phyloP scores from a whole-genome alignment of 2,329 filamentous ascomycete species.

The Colletotrichum kahawae region DNA sequence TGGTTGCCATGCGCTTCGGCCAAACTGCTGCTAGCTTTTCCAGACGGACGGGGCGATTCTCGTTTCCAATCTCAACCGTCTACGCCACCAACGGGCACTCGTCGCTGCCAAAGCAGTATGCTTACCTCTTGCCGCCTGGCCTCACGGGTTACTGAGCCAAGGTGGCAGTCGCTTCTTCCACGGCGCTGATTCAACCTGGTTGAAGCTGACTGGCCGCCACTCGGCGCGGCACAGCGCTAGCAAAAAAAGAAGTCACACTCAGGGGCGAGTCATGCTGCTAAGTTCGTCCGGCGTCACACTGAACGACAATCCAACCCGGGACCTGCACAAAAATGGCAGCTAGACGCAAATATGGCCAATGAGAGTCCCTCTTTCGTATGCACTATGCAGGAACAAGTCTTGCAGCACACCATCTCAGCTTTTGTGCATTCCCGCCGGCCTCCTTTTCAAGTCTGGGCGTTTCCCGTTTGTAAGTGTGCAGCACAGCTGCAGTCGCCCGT shows the following conservation, averaged over 20 bases:
- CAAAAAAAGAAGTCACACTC: not conserved
- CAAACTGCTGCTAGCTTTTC: not conserved
- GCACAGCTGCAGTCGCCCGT: not conserved
- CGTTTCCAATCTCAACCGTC: not conserved
- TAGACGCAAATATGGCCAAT: not conserved
- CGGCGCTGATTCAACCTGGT: not conserved
- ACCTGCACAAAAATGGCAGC: conserved; percentile 8
- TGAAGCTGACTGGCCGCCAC: conserved; percentile 19
- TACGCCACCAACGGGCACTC: conserved; percentile 14
- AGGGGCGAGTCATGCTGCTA: conserved; percentile 8
- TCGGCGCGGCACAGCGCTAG: conserved; percentile 5
- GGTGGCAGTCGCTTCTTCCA: not conserved
- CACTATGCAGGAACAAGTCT: conserved; percentile 14
- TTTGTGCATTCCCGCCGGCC: conserved; percentile 6
- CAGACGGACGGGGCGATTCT: not conserved
- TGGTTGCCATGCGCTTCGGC: not conserved
- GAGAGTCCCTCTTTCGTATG: not conserved
- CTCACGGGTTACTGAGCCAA: not conserved
- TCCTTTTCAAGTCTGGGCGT: conserved; percentile 12
- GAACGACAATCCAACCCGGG: not conserved
- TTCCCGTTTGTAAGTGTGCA: not conserved
- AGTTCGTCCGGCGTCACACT: conserved; percentile 9
- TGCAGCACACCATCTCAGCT: conserved; percentile 5
- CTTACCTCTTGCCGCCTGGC: not conserved
- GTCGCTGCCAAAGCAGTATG: not conserved